Conservation (phyloP, 2,329 filamentous ascomycete genomes). For the Fusarium pilosicola region DNA sequence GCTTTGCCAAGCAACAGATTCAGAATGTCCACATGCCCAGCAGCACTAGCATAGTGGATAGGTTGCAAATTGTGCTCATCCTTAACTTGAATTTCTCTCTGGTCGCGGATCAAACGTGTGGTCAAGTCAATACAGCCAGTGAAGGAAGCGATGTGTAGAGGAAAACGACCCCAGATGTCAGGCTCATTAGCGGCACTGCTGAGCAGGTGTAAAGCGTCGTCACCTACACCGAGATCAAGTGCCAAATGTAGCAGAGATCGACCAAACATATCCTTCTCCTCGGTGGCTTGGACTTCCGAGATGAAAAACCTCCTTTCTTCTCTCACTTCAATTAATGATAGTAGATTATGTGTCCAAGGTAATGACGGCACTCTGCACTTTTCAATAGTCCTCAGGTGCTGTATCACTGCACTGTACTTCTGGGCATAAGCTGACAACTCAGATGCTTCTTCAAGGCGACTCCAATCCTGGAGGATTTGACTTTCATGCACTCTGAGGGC, state of each 20-base stretch:
- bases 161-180: not conserved
- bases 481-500: not conserved
- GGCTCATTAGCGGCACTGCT: not conserved
- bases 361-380: accelerated
- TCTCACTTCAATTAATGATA: not conserved
- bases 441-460: accelerated
- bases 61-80: accelerated
- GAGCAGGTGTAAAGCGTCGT: not conserved
- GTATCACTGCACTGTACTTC: not conserved
- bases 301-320: no score
- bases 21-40: not conserved
- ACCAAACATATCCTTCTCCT: not conserved
- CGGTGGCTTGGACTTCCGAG: no score
- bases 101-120: not conserved
- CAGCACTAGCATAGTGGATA: not conserved
- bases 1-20: not conserved
- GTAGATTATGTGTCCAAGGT: not conserved
- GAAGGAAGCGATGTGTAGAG: not conserved
- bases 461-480: accelerated
- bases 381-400: accelerated
- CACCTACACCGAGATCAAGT: not conserved
- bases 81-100: accelerated
- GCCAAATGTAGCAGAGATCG: not conserved
- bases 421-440: not conserved
- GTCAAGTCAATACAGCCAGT: not conserved